Conservation (phyloP, 192 early-diverging fungal species). For the Gaertneriomyces semiglobifer region DNA sequence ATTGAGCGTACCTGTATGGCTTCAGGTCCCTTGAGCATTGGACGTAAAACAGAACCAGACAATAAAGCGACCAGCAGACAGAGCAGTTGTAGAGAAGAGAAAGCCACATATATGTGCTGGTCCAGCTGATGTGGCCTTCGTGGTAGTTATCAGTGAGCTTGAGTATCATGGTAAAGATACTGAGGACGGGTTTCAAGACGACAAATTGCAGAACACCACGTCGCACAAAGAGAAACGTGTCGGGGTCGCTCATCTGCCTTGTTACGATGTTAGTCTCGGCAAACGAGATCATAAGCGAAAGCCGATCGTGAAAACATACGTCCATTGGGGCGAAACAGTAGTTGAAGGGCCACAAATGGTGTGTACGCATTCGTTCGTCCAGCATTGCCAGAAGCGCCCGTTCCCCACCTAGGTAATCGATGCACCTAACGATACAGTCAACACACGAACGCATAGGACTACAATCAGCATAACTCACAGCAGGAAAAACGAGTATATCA, state of each 20-base stretch:
- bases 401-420: slow-evolving; percentile 88
- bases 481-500: slow-evolving; percentile 11
- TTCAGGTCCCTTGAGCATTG: slow-evolving; percentile 27
- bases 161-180: slow-evolving; percentile 73
- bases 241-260: slow-evolving; percentile 71
- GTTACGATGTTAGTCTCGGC: neutral
- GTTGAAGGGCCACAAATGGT: slow-evolving; percentile 79
- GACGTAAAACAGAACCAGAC: slow-evolving; percentile 78
- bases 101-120: slow-evolving; percentile 75
- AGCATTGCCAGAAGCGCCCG: slow-evolving; percentile 76
- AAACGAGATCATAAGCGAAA: neutral
- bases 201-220: slow-evolving; percentile 92
- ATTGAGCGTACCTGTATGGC: slow-evolving; percentile 28
- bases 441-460: neutral
- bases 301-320: slow-evolving; percentile 27
- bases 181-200: slow-evolving; percentile 78
- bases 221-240: slow-evolving; percentile 77
- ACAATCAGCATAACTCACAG: neutral
- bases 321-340: slow-evolving; percentile 71
- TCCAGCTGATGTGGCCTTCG: slow-evolving; percentile 72
- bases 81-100: slow-evolving; percentile 82
- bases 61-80: slow-evolving; percentile 82
- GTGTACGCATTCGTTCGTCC: slow-evolving; percentile 69
- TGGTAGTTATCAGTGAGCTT: slow-evolving; percentile 70
- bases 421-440: slow-evolving; percentile 36